Conservation (phyloP, 441 rosid species). For the Melastoma candidum region DNA sequence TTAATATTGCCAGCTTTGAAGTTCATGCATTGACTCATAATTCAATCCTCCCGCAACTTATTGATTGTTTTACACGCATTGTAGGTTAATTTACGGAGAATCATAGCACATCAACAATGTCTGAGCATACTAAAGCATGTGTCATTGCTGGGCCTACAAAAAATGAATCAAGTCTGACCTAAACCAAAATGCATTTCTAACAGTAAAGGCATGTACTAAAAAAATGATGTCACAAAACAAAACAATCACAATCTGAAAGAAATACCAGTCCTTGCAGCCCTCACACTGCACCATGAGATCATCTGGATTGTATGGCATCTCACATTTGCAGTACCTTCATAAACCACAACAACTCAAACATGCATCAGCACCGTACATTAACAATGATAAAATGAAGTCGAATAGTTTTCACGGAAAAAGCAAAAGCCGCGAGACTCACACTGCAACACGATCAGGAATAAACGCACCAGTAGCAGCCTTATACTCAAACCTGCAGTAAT, state of each 20-base stretch:
- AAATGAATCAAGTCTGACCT: background rate
- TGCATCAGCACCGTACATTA: background rate
- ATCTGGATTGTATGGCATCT: slow-evolving; percentile 61
- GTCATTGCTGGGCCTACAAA: background rate
- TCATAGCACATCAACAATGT: too few relatives aligned
- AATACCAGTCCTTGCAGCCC: slow-evolving; percentile 64
- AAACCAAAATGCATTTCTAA: background rate
- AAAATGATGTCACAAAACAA: background rate
- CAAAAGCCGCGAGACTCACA: slow-evolving; percentile 25
- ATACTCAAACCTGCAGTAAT: slow-evolving; percentile 47
- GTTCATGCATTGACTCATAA: too few relatives aligned
- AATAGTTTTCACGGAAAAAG: background rate
- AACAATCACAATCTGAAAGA: slow-evolving; percentile 5
- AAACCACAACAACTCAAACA: slow-evolving; percentile 7
- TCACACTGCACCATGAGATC: slow-evolving; percentile 58
- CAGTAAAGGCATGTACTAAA: background rate
- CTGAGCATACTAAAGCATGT: background rate
- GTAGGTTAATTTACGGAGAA: too few relatives aligned
- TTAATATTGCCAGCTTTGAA: too few relatives aligned
- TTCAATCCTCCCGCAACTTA: too few relatives aligned
- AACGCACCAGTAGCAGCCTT: slow-evolving; percentile 51
- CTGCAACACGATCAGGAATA: slow-evolving; percentile 49
- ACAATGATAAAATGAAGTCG: background rate
- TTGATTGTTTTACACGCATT: too few relatives aligned
- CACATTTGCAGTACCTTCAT: slow-evolving; percentile 54